Evolutionary conservation across 1,284 basidiomycete genomes (phyloP), one percentile per base, ranked within the genome.

Genomic region (Leccinum ponderosum): DNA sequence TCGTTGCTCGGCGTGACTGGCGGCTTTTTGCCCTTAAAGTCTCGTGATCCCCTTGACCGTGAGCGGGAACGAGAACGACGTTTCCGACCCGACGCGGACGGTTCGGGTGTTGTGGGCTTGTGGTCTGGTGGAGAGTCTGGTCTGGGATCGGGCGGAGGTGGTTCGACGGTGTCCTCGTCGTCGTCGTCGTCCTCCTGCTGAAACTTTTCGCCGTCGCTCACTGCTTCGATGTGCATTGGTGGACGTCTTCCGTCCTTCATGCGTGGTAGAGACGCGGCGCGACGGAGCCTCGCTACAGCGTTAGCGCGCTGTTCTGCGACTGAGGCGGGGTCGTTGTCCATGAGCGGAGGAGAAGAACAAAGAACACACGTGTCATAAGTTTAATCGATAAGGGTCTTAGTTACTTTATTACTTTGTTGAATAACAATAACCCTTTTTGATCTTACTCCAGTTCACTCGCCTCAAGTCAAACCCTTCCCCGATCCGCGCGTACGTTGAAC

Each of bases 241-340:
- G 91, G 91, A 53, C 94, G 81, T 55, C 93, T 79, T 2, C 93
- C 93, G 73, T 94, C 90, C 73, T 93, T 92, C 83, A 91, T 91
- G 59, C 94, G 84, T 39, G 94, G 94, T 29, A 95, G 77, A 20
- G 93, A 95, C 54, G 93, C 92, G 42, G 94, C 93, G 67, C 94
- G 87, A 76, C 92, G 94, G 65, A 96, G 85, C 78, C 89, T 93
- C 58, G 92, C 92, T 62, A 95, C 88, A n/a, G 93, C 91, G 61
- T 86, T 85, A 69, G 92, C 91, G 62, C 94, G 84, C 69, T 89
- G 84, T 69, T 89, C 84, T 58, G 88, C 84, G 80, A 84, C 80
- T 59, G 83, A 76, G 52, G 81, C 71, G 54, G 74, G 66, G 67
- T 84, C 83, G 78, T 78, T 71, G 60, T 59, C 61, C 57, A 31